Evolutionary conservation across 176 grass and related monocot species (phyloP).

Genomic region (Phoenix roebelenii): DNA sequence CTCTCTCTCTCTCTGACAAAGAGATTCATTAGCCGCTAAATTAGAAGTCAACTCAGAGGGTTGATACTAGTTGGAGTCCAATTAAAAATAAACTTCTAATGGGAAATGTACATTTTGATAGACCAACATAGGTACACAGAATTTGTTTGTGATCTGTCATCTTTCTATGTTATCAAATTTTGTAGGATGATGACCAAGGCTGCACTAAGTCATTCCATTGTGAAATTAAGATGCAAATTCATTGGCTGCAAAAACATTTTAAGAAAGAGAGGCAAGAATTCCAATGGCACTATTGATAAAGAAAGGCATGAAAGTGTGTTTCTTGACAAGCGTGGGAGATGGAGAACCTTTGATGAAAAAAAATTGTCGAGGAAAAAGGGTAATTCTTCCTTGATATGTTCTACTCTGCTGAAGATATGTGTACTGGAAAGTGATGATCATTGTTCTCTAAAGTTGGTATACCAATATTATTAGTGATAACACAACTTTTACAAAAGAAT

Average conservation of each 20-base stretch:
- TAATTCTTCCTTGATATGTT: constrained; percentile 8
- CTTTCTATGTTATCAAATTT: not conserved
- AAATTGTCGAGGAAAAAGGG: constrained; percentile 76
- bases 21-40: no score
- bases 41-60: no score
- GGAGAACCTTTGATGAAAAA: constrained; percentile 46
- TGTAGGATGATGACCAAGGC: constrained; percentile 45
- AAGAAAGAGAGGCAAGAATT: constrained; percentile 19
- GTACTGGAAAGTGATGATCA: no score
- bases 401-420: not conserved
- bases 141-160: no score
- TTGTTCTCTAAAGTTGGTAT: not conserved
- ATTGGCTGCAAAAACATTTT: constrained; percentile 20
- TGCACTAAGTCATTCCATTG: constrained; percentile 13
- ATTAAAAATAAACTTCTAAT: no score
- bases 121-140: no score
- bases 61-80: no score
- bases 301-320: constrained; percentile 37
- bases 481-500: no score
- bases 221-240: constrained; percentile 28
- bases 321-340: constrained; percentile 66
- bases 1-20: no score
- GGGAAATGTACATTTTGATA: no score
- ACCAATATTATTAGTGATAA: not conserved
- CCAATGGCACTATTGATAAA: constrained; percentile 11